phyloP scores from a whole-genome alignment of 2,329 filamentous ascomycete species.

The Pseudogymnoascus sp. region DNA sequence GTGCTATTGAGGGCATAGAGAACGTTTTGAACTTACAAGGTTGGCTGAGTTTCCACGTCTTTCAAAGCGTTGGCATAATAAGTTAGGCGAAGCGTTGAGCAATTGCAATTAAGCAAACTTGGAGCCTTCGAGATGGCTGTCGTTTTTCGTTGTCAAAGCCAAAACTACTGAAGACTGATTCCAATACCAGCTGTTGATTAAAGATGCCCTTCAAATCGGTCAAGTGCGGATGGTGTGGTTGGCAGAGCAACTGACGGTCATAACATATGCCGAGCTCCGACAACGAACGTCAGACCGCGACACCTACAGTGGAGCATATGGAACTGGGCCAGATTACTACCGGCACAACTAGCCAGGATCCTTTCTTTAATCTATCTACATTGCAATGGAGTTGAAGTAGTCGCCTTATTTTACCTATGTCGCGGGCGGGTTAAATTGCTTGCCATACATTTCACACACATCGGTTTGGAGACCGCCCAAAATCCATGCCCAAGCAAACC shows the following conservation, averaged over 20 bases:
- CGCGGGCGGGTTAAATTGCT: slow-evolving; percentile 1
- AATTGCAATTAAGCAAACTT: background rate
- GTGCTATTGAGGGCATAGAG: background rate
- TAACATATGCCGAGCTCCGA: slow-evolving; percentile 7
- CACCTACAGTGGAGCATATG: background rate
- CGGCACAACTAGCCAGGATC: background rate
- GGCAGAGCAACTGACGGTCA: slow-evolving; percentile 8
- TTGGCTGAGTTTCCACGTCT: slow-evolving; percentile 1
- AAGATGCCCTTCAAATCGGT: slow-evolving; percentile 1
- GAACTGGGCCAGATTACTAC: background rate
- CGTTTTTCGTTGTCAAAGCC: background rate
- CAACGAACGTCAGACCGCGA: slow-evolving; percentile 3
- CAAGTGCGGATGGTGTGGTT: background rate
- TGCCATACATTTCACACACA: background rate
- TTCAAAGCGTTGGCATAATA: slow-evolving; percentile 5
- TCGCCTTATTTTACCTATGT: background rate
- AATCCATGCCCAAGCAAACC: slow-evolving; percentile 4
- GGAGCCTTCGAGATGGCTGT: slow-evolving; percentile 4
- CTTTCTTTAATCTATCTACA: background rate
- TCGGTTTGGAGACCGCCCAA: background rate
- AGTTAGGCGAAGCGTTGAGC: slow-evolving; percentile 1
- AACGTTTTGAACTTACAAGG: background rate
- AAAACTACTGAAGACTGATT: slow-evolving; percentile 1
- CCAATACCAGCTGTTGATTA: slow-evolving; percentile 3
- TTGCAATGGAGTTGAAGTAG: slow-evolving; percentile 3